Conservation (phyloP, 805 yeast species). For the Saturnispora saitoi region DNA sequence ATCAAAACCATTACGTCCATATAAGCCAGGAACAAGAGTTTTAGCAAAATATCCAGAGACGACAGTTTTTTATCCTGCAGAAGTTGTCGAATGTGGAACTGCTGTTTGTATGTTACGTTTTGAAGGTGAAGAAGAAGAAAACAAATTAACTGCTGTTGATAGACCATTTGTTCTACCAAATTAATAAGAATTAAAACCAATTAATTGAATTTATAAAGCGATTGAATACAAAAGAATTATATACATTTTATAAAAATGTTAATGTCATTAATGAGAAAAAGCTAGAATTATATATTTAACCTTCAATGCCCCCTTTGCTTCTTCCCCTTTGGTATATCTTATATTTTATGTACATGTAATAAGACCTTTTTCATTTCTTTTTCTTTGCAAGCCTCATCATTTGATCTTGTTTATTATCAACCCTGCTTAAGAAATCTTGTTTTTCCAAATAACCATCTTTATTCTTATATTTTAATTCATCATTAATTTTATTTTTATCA, state of each 20-base stretch:
- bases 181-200: not conserved
- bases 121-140: conserved; percentile 96
- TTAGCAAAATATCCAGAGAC: conserved; percentile 96
- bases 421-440: conserved; percentile 79
- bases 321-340: no score
- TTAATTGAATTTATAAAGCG: not conserved
- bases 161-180: conserved; percentile 70
- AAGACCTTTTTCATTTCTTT: not conserved
- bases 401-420: conserved; percentile 50
- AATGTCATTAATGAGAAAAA: no score
- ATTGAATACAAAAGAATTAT: not conserved
- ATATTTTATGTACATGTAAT: not conserved
- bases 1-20: conserved; percentile 34
- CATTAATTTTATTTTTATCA: conserved; percentile 74
- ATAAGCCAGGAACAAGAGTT: conserved; percentile 73
- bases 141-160: conserved; percentile 89
- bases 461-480: conserved; percentile 71
- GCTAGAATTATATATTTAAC: no score
- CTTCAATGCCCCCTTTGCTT: no score
- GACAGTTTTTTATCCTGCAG: conserved; percentile 93
- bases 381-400: conserved; percentile 36
- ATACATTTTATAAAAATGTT: not conserved
- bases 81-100: conserved; percentile 72
- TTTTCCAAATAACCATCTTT: conserved; percentile 87
- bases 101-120: conserved; percentile 73